Evolutionary conservation across 176 grass and related monocot species (phyloP).

Genomic region (Phoenix dactylifera): DNA sequence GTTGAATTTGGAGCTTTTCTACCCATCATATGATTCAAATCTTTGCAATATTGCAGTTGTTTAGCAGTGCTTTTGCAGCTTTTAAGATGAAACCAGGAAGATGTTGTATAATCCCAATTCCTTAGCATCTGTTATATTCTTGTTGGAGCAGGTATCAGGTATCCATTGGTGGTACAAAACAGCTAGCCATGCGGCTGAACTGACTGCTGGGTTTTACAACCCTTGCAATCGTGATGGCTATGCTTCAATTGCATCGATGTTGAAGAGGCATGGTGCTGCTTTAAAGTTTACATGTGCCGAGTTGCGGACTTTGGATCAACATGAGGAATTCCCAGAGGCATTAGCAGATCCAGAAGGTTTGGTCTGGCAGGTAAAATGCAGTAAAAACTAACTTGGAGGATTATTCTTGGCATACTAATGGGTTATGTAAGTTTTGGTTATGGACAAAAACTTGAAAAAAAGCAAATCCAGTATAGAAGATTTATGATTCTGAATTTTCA

Average conservation of each 20-base stretch:
- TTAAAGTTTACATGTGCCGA: constrained; percentile 85
- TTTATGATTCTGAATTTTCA: too few relatives aligned
- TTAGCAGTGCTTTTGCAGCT: too few relatives aligned
- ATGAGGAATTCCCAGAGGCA: constrained; percentile 71
- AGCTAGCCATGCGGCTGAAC: constrained; percentile 78
- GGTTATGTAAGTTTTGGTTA: too few relatives aligned
- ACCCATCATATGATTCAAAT: too few relatives aligned
- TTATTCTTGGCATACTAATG: too few relatives aligned
- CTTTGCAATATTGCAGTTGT: too few relatives aligned
- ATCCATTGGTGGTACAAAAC: constrained; percentile 99
- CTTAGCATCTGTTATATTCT: neutral
- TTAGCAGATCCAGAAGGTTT: constrained; percentile 82
- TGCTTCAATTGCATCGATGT: constrained; percentile 53
- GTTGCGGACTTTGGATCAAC: constrained; percentile 57
- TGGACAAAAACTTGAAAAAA: too few relatives aligned
- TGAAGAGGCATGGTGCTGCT: constrained; percentile 67
- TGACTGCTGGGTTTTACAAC: constrained; percentile 94
- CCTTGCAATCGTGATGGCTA: constrained; percentile 89
- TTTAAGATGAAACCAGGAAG: too few relatives aligned
- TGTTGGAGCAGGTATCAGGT: constrained; percentile 50
- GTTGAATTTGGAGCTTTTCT: too few relatives aligned
- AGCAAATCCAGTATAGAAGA: too few relatives aligned
- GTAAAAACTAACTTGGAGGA: too few relatives aligned
- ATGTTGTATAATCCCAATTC: neutral
- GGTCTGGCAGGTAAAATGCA: constrained; percentile 62